Percentiles rank a stretch among this genome's conserved stretches.
Conservation (phyloP, 1,284 basidiomycete species). For the Caloboletus inedulis region DNA sequence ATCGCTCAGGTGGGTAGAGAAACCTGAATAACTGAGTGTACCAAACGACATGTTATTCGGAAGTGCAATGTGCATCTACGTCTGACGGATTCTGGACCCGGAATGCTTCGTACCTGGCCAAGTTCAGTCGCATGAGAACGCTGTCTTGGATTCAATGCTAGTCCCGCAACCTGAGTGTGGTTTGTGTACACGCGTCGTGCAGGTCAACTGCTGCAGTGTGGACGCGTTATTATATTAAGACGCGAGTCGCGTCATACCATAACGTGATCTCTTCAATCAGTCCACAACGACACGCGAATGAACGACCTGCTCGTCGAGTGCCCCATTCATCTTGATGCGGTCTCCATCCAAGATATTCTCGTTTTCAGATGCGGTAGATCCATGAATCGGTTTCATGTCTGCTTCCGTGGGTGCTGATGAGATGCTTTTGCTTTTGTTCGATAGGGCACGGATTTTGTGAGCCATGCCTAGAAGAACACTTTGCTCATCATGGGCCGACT, state of each 20-base stretch:
- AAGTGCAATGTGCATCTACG: not conserved
- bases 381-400: conserved; percentile 1
- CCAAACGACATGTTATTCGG: not conserved
- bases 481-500: conserved; percentile 11
- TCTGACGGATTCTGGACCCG: not conserved
- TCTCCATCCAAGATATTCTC: conserved; percentile 28
- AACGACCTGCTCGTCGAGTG: conserved; percentile 29
- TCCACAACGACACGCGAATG: conserved; percentile 14
- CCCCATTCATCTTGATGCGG: conserved; percentile 32
- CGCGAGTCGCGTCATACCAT: not conserved
- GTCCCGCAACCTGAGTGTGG: not conserved
- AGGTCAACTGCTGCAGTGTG: no score
- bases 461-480: conserved; percentile 26
- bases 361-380: conserved; percentile 32
- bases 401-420: conserved; percentile 13
- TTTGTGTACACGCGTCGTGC: not conserved
- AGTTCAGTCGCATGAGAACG: not conserved
- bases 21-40: not conserved
- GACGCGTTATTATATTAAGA: not conserved
- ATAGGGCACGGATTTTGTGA: conserved; percentile 34
- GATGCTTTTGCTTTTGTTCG: conserved; percentile 10
- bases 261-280: not conserved
- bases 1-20: not conserved
- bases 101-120: not conserved
- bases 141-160: not conserved